A percentile compares a stretch with the other conserved stretches of the same genome.
Conservation (phyloP, 306 rosid species). For the Astragalus membranaceus region DNA sequence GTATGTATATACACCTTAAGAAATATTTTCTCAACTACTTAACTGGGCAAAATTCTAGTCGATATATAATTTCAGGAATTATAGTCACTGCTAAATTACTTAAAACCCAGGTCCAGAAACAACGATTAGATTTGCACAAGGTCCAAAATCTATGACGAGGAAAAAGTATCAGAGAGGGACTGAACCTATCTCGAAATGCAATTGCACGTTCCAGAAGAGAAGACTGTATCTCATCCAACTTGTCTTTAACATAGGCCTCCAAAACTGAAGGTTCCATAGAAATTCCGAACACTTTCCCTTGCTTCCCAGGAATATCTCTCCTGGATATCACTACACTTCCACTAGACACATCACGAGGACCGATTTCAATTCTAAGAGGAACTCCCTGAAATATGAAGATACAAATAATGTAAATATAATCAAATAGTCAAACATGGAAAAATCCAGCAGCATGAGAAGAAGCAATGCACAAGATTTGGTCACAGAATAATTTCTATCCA, state of each 20-base stretch:
- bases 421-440: not conserved
- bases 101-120: not conserved
- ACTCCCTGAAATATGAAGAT: constrained; percentile 63
- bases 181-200: constrained; percentile 83
- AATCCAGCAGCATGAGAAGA: not conserved
- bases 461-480: not conserved
- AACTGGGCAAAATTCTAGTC: not conserved
- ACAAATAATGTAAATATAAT: not conserved
- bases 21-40: not conserved
- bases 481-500: not conserved
- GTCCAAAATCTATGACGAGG: not conserved
- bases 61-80: not conserved
- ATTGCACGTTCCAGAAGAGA: constrained; percentile 61
- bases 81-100: not conserved
- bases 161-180: constrained; percentile 5
- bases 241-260: constrained; percentile 70
- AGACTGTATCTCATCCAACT: constrained; percentile 77
- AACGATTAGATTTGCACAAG: not conserved
- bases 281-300: constrained; percentile 87
- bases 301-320: constrained; percentile 96
- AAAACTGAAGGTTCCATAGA: constrained; percentile 78
- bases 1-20: not conserved
- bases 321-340: constrained; percentile 79
- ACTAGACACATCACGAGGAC: constrained; percentile 90
- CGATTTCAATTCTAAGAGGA: constrained; percentile 93